Evolutionary conservation across 345 rosid species (phyloP).

Genomic region (Rhodamnia rubescens): DNA sequence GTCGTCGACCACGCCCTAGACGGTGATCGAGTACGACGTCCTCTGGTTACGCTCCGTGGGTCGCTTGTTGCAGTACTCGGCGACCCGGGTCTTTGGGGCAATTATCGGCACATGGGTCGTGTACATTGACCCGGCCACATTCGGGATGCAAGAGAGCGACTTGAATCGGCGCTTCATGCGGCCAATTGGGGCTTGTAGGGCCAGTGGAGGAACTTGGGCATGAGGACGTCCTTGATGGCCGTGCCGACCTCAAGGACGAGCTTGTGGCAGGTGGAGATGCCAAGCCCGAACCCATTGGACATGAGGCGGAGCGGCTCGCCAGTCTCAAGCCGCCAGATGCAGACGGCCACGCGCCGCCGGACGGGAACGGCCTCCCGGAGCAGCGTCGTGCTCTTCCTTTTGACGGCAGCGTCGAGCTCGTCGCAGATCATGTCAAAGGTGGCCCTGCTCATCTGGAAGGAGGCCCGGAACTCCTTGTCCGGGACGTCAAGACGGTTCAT

Average conservation of each 20-base stretch:
- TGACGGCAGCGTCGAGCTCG: slow-evolving; percentile 57
- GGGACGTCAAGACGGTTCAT: slow-evolving; percentile 52
- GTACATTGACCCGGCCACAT: slow-evolving; percentile 73
- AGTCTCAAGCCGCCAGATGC: slow-evolving; percentile 75
- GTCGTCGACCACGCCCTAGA: slow-evolving; percentile 70
- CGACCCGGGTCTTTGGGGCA: slow-evolving; percentile 64
- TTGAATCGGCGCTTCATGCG: slow-evolving; percentile 33
- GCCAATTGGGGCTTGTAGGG: slow-evolving; percentile 31
- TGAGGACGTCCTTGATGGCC: slow-evolving; percentile 53
- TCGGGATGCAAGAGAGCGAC: slow-evolving; percentile 34
- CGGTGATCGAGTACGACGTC: slow-evolving; percentile 69
- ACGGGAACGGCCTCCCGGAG: slow-evolving; percentile 83
- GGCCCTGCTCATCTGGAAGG: slow-evolving; percentile 66
- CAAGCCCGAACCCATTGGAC: slow-evolving; percentile 69
- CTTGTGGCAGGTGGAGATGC: slow-evolving; percentile 84
- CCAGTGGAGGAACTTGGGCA: slow-evolving; percentile 66
- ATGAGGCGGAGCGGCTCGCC: slow-evolving; percentile 76
- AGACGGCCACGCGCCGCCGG: slow-evolving; percentile 70
- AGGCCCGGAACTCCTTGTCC: slow-evolving; percentile 54
- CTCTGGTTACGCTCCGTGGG: slow-evolving; percentile 79
- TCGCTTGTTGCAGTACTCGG: slow-evolving; percentile 61
- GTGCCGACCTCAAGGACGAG: slow-evolving; percentile 76
- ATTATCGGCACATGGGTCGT: slow-evolving; percentile 73
- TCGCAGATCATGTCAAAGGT: slow-evolving; percentile 66
- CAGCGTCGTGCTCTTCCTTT: slow-evolving; percentile 82